A percentile compares a stretch with the other conserved stretches of the same genome.
Evolutionary conservation across 2,329 filamentous ascomycete species (phyloP).

Genomic region (Exophiala sideris): DNA sequence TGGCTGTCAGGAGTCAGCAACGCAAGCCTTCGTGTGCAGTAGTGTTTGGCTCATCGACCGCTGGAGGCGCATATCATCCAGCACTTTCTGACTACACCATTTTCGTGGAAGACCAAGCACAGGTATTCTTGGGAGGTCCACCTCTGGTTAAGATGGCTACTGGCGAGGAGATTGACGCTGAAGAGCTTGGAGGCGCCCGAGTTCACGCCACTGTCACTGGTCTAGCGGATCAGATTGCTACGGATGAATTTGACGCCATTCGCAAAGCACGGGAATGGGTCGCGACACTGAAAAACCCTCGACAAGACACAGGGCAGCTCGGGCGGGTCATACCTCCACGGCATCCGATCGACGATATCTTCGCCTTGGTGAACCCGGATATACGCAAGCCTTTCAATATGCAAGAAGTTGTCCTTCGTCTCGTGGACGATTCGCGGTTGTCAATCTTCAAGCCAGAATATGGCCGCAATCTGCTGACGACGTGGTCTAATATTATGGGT

Average conservation of each 20-base stretch:
- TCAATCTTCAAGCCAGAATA: constrained; percentile 42
- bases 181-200: constrained; percentile 42
- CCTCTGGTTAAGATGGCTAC: constrained; percentile 49
- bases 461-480: constrained; percentile 39
- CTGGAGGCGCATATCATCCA: constrained; percentile 43
- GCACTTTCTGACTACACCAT: constrained; percentile 44
- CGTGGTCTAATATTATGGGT: constrained; percentile 41
- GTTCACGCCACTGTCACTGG: constrained; percentile 43
- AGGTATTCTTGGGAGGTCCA: constrained; percentile 45
- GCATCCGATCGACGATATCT: constrained; percentile 39
- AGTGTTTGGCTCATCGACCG: constrained; percentile 46
- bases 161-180: constrained; percentile 42
- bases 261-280: constrained; percentile 41
- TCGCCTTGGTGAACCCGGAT: constrained; percentile 39
- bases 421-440: constrained; percentile 43
- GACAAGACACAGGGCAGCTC: not conserved
- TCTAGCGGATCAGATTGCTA: constrained; percentile 43
- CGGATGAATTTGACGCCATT: constrained; percentile 45
- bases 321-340: constrained; percentile 27
- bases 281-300: constrained; percentile 22
- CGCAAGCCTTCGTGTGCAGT: constrained; percentile 43
- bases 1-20: constrained; percentile 38
- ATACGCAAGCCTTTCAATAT: constrained; percentile 40
- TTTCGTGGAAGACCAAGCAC: constrained; percentile 43
- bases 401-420: constrained; percentile 40